These are phyloP conservation scores for Hanseniaspora guilliermondii DNA, from an alignment of 805 yeast species.

Conservation along the genomic window DNA sequence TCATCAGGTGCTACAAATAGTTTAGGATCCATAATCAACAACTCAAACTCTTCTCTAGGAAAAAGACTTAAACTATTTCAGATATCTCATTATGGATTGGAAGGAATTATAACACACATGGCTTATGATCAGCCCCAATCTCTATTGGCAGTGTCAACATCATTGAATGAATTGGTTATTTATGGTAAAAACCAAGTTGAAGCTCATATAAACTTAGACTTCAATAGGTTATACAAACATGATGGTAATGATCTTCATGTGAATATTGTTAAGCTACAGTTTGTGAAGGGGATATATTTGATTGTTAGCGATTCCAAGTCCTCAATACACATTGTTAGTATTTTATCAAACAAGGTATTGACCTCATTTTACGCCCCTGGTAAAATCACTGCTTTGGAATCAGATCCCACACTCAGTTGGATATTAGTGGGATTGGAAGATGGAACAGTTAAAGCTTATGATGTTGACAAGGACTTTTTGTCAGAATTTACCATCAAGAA, in stretches of 20 bases:
- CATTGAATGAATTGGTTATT: conserved; percentile 55
- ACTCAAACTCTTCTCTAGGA: conserved; percentile 10
- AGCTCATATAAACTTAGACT: conserved; percentile 43
- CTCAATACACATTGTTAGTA: conserved; percentile 54
- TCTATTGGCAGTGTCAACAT: conserved; percentile 69
- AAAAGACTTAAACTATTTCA: conserved; percentile 27
- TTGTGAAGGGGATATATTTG: conserved; percentile 71
- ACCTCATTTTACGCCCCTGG: conserved; percentile 52
- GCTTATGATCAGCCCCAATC: conserved; percentile 87
- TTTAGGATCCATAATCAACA: conserved; percentile 2
- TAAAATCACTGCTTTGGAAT: conserved; percentile 51
- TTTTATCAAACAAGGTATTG: conserved; percentile 49
- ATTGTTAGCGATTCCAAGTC: conserved; percentile 56
- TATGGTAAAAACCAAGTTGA: conserved; percentile 77
- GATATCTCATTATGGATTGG: conserved; percentile 40
- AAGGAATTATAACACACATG: conserved; percentile 50
- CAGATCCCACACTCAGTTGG: conserved; percentile 87
- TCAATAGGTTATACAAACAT: conserved; percentile 25
- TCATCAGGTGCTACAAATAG: neutral
- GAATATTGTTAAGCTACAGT: conserved; percentile 45
- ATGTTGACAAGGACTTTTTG: conserved; percentile 62
- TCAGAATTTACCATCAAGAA: conserved; percentile 60
- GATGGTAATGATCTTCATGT: neutral
- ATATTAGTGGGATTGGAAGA: conserved; percentile 64
- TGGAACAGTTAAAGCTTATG: conserved; percentile 62